Base-by-base conservation (phyloP, 257 asterid species). In the Lantana camara region DNA sequence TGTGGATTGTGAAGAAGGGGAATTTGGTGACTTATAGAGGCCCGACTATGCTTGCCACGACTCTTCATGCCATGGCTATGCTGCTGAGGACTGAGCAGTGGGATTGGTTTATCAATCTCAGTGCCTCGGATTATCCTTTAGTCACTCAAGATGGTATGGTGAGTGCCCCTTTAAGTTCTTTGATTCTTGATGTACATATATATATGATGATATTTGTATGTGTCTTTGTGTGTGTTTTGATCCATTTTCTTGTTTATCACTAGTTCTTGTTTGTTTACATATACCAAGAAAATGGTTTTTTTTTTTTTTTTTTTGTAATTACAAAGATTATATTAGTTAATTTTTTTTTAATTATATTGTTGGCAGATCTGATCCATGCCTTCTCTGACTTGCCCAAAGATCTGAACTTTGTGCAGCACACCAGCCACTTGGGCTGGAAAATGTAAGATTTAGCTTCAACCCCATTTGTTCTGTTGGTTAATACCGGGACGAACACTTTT, bases 131-230 rank as follows among this genome's bases (percentile, higher is more conserved):
- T 62, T 91, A 91, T 70, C 98, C 98, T 65, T 66, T 91, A 40
- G 68, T 91, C 57, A 91, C 98, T 72, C 98, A 91, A 91, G 98
- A 91, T 88, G 98, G 98, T 91, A 91, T 73, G 93, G 98, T 91
- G 90, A 91, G 96, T 90, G 73, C 41, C 64, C 22, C 21, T 1
- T 4, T 24, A 45, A 14, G 22, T 46, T 9, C 19, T 5, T 57
- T 14, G 1, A 12, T n/a, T n/a, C n/a, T n/a, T n/a, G n/a, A n/a
- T n/a, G n/a, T n/a, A n/a, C n/a, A n/a, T n/a, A n/a, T n/a, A n/a
- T n/a, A n/a, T n/a, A n/a, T n/a, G n/a, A n/a, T n/a, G n/a, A n/a
- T n/a, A n/a, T 35, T 1, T 12, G 35, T 30, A 7, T 30, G 35
- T 30, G 35, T 30, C 4, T 30, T 3, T 30, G 35, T 30, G 35